Percentiles rank a stretch among this genome's conserved stretches.
phyloP scores from a whole-genome alignment of 2,329 filamentous ascomycete species.

The Piedraia hortae region DNA sequence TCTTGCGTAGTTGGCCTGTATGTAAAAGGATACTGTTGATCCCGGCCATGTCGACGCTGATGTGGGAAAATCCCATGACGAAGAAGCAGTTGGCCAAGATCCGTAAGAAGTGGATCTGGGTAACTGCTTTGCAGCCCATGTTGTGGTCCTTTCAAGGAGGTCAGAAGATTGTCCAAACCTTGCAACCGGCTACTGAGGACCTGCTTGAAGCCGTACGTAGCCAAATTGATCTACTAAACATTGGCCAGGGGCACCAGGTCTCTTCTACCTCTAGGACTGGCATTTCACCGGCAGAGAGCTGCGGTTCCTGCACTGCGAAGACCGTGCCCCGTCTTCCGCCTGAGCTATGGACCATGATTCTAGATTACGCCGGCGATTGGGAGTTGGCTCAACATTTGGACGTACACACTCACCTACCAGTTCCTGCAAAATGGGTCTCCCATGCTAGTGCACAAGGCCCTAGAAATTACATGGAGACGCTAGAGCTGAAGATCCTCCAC shows the following conservation, averaged over 20 bases:
- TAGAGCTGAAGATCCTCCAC: slow-evolving; percentile 65
- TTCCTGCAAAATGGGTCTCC: slow-evolving; percentile 44
- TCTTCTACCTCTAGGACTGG: slow-evolving; percentile 9
- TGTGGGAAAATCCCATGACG: slow-evolving; percentile 78
- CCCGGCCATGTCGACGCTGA: slow-evolving; percentile 64
- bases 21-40: slow-evolving; percentile 64
- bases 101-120: slow-evolving; percentile 61
- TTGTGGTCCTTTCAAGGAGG: slow-evolving; percentile 47
- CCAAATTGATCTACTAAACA: slow-evolving; percentile 44
- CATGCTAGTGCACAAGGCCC: slow-evolving; percentile 36
- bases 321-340: slow-evolving; percentile 31
- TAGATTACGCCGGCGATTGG: slow-evolving; percentile 71
- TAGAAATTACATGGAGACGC: slow-evolving; percentile 44
- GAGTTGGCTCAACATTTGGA: slow-evolving; percentile 59
- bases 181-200: slow-evolving; percentile 33
- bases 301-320: too few species aligned
- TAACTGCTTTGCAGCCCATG: slow-evolving; percentile 53
- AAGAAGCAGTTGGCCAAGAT: slow-evolving; percentile 70
- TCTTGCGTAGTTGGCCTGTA: slow-evolving; percentile 64
- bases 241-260: slow-evolving; percentile 40
- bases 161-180: slow-evolving; percentile 22
- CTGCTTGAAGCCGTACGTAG: slow-evolving; percentile 50
- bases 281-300: too few species aligned
- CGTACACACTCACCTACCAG: slow-evolving; percentile 49
- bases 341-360: slow-evolving; percentile 71